These are phyloP conservation scores for Coprinopsis cinerea DNA, from an alignment of 768 basidiomycete species.

Conservation along the genomic window DNA sequence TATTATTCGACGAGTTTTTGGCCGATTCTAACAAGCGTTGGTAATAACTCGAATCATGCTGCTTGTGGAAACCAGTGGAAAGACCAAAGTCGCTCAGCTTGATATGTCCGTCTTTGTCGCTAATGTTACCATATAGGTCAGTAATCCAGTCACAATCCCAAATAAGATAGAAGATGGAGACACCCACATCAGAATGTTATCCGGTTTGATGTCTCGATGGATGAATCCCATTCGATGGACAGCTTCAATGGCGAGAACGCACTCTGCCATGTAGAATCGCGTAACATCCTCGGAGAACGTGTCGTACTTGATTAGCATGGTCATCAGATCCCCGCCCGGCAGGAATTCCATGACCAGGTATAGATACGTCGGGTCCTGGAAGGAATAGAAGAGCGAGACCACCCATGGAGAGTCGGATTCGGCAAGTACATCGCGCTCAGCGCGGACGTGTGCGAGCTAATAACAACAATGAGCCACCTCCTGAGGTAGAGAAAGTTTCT, in stretches of 20 bases:
- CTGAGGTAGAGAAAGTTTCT: not conserved
- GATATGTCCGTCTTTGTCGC: conserved; percentile 92
- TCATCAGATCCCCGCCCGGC: conserved; percentile 98
- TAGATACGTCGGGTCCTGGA: conserved; percentile 87
- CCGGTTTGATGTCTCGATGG: conserved; percentile 98
- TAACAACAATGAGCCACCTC: not conserved
- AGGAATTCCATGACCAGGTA: conserved; percentile 99
- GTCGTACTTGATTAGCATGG: conserved; percentile 99
- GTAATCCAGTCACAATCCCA: not conserved
- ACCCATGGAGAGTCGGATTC: conserved; percentile 96
- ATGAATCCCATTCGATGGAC: conserved; percentile 98
- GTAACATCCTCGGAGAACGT: conserved; percentile 98
- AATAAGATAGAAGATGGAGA: conserved; percentile 28
- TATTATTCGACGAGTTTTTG: conserved; percentile 36
- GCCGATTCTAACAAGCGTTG: conserved; percentile 77
- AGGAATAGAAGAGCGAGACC: conserved; percentile 96
- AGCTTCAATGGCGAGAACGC: conserved; percentile 94
- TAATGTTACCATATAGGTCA: conserved; percentile 15
- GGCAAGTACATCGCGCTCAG: conserved; percentile 93
- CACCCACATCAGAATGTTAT: conserved; percentile 71
- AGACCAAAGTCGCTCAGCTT: conserved; percentile 98
- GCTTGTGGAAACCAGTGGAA: conserved; percentile 98
- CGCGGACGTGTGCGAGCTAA: conserved; percentile 95
- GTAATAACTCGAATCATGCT: conserved; percentile 95
- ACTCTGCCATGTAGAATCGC: conserved; percentile 98